Percentiles rank a stretch among this genome's conserved stretches.
Evolutionary conservation across 2,329 filamentous ascomycete species (phyloP).

Genomic region (Blumeria hordei): DNA sequence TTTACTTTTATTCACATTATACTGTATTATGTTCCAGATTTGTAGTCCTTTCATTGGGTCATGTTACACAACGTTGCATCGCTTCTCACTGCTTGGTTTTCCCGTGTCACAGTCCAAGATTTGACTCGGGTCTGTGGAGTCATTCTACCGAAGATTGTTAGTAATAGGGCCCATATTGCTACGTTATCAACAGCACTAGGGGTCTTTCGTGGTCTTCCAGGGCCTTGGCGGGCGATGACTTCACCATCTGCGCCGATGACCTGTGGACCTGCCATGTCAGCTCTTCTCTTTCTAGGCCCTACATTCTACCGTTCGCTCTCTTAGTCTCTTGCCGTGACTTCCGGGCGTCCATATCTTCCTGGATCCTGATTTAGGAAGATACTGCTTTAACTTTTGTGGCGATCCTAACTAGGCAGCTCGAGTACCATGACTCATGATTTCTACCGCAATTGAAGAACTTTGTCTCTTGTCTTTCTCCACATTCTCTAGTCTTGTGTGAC

Average conservation of each 20-base stretch:
- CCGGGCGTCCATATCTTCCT: background rate
- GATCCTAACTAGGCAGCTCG: no score
- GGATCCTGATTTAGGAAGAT: no score
- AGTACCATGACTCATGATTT: no score
- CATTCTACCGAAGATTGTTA: background rate
- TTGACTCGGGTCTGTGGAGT: background rate
- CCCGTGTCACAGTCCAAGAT: background rate
- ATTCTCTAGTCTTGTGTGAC: background rate
- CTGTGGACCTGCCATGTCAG: background rate
- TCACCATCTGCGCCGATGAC: background rate
- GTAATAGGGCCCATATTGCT: background rate
- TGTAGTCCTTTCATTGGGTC: background rate
- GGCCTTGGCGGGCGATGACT: background rate
- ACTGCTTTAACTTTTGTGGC: no score
- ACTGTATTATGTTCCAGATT: background rate
- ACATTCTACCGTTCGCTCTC: no score
- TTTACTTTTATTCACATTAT: background rate
- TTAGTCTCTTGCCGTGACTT: background rate
- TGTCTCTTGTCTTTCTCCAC: no score
- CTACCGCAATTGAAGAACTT: no score
- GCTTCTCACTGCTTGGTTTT: background rate
- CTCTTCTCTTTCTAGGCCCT: no score
- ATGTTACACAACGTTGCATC: background rate
- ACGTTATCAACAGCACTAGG: background rate
- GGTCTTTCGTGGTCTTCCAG: background rate